These are phyloP conservation scores for Colletotrichum tofieldiae DNA, from an alignment of 2,329 filamentous ascomycete species.

Conservation along the genomic window DNA sequence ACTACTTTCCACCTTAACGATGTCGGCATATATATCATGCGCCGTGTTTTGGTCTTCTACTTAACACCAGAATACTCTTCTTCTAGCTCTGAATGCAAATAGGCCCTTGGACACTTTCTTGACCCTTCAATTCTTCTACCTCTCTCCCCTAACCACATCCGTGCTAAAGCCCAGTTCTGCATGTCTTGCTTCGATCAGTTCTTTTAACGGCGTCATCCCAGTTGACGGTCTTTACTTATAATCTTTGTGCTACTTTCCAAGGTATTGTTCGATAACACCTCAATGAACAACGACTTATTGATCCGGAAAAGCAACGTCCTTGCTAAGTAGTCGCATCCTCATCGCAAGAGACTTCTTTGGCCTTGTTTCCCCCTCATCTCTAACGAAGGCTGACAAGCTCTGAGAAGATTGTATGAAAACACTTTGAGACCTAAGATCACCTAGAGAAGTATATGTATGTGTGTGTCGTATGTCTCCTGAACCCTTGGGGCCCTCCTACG, in stretches of 20 bases:
- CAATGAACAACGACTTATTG: too few species aligned
- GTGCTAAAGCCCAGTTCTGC: neutral
- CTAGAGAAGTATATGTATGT: neutral
- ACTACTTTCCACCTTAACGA: neutral
- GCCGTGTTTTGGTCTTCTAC: neutral
- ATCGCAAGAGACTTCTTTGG: too few species aligned
- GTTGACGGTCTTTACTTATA: neutral
- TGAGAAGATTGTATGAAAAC: neutral
- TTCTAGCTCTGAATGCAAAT: neutral
- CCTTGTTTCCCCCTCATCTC: neutral
- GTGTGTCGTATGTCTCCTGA: neutral
- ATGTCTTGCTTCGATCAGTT: neutral
- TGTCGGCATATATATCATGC: too few species aligned
- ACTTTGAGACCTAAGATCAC: neutral
- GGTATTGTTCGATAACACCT: rapidly evolving
- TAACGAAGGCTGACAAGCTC: neutral
- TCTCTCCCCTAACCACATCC: neutral
- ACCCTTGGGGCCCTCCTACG: neutral
- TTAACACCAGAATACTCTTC: rapidly evolving
- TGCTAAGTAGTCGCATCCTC: neutral
- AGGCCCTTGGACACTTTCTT: neutral
- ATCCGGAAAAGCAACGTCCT: neutral
- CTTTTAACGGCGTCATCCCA: neutral
- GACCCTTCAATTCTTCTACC: rapidly evolving
- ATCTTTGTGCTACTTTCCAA: neutral